Base-by-base conservation (phyloP, 306 rosid species). In the Abrus pulchellus region DNA sequence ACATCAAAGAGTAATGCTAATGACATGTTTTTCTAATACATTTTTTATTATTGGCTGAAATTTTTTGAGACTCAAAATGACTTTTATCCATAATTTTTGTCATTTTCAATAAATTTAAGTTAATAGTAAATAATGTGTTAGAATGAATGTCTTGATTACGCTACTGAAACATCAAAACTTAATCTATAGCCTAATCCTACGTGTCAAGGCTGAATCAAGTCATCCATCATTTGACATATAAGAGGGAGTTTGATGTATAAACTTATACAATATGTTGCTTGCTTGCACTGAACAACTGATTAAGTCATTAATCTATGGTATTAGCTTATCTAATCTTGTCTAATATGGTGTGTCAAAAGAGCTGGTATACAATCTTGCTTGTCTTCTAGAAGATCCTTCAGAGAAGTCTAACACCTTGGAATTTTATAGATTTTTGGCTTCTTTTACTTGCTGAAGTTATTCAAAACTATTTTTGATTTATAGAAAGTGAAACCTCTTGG, bases 391-490 rank as follows among this genome's bases (percentile, higher is more conserved):
- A 13, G 76, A 32, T 73, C 43, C 38, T 62, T 9, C 47, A 11
- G 3, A 34, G 65, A 68, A 74, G n/a, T 30, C 36, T 38, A 0
- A 20, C 38, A 2, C 62, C 6, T 8, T 20, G 34, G 14, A 43
- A 41, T 41, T 54, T 40, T 41, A 54, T 59, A 49, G 36, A 82
- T 77, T 50, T 48, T 63, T 44, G 50, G 27, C 9, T 27, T 40
- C 20, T 28, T 50, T 74, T n/a, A 82, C 47, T 32, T n/a, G 32
- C 67, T 5, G 78, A 47, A 27, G 68, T 61, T 70, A 29, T 30
- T 43, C 83, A 72, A 67, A 78, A 44, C 36, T 69, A 57, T 63
- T 67, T 68, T 28, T 78, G 45, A 75, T 79, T 30, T 36, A 41
- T 27, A 56, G 30, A 79, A 63, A 68, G 61, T 55, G 12, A 33